Evolutionary conservation across 306 rosid genomes (phyloP), one percentile per base, ranked within the genome.

Genomic region (Vigna mungo): DNA sequence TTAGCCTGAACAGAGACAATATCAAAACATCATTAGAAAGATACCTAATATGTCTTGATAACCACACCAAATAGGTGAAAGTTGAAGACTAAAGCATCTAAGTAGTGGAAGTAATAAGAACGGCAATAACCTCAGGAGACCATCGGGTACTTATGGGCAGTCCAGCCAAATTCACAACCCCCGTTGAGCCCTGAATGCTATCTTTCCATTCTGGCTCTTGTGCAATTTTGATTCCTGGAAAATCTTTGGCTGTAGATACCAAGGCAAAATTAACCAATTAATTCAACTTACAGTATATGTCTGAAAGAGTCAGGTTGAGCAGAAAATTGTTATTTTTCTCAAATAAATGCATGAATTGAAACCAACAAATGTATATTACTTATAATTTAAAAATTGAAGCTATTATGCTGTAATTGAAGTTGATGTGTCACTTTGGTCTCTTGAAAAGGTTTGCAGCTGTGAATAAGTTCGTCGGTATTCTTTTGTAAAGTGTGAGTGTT

Each of bases 101-200:
- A 78, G 60, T 51, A 73, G 74, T 53, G 47, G 68, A 59, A 71
- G 65, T 44, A 14, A 80, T 65, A 71, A 76, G 70, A 68, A 81
- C 46, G 72, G 72, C 27, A 68, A 75, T 70, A 78, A 91, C 99
- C 97, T 92, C 99, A 65, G 89, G 74, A 81, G 98, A 89, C 99
- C 99, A 96, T 83, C 99, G 86, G 64, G 93, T 92, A 75, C 98
- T 91, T 61, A 96, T 96, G 75, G 99, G 97, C 84, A 96, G 7
- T 75, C 99, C 99, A 36, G 98, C 99, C 86, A 96, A 86, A 86
- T 96, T 96, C 68, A 96, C 98, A 66, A 96, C 90, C 27, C 99
- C 97, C 3, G 87, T 84, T 55, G 98, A 92, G 75, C 89, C 90
- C 59, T 87, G 89, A 82, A 96, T 88, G 81, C 96, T 82, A 60